Conservation (phyloP, 306 rosid genomes). For the Mimosa pudica region DNA sequence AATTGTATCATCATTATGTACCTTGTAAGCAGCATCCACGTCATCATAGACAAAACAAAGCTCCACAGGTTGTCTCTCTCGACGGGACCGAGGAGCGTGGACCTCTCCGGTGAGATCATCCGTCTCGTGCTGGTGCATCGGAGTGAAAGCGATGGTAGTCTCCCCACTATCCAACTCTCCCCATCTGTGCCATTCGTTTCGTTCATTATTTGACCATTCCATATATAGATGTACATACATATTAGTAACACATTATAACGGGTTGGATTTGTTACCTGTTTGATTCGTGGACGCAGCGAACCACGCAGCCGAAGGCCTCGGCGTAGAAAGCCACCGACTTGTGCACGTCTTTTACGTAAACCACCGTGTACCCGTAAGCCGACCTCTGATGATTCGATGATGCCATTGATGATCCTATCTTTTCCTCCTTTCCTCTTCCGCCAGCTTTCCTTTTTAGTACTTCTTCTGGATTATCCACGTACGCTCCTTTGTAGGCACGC, state of each 20-base stretch:
- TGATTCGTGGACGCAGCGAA: conserved; percentile 80
- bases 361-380: conserved; percentile 61
- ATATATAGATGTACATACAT: too few relatives aligned
- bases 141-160: conserved; percentile 88
- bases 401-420: conserved; percentile 38
- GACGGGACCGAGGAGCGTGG: conserved; percentile 39
- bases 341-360: conserved; percentile 74
- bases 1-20: too few relatives aligned
- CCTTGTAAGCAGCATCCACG: conserved; percentile 75
- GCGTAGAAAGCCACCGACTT: conserved; percentile 67
- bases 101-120: conserved; percentile 70
- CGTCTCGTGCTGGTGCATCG: conserved; percentile 74
- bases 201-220: background rate
- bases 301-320: conserved; percentile 69
- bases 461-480: background rate
- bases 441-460: background rate
- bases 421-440: background rate
- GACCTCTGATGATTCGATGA: conserved; percentile 54
- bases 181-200: conserved; percentile 50
- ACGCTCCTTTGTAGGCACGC: conserved; percentile 19
- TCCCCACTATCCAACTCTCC: conserved; percentile 81
- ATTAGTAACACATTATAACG: too few relatives aligned
- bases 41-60: conserved; percentile 69
- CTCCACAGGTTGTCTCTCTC: conserved; percentile 62
- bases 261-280: conserved; percentile 42